Evolutionary conservation across 208 protist genomes (phyloP).

Genomic region (Lotmaria passim): DNA sequence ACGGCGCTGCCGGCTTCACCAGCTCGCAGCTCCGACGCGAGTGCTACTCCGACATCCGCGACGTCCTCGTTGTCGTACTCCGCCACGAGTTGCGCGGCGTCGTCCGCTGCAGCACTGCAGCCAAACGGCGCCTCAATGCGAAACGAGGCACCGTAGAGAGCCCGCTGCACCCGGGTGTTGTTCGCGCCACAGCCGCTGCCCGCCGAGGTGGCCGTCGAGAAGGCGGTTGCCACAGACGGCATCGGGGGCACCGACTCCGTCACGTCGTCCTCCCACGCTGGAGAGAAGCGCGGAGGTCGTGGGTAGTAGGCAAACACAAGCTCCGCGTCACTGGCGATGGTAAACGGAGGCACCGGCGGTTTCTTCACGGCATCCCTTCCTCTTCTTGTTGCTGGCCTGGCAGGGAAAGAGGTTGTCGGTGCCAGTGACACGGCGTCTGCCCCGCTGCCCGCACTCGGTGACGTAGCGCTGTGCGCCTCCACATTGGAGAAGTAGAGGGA

Average conservation of each 20-base stretch:
- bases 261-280: conserved; percentile 48
- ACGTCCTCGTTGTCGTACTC: conserved; percentile 30
- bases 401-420: neutral
- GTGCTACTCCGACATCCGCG: neutral
- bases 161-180: too few species aligned
- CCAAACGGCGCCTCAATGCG: conserved; percentile 24
- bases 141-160: neutral
- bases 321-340: neutral
- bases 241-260: conserved; percentile 34
- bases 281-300: conserved; percentile 38
- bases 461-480: conserved; percentile 7
- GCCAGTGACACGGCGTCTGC: neutral
- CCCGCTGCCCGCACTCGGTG: too few species aligned
- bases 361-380: too few species aligned
- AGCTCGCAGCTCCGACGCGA: conserved; percentile 33
- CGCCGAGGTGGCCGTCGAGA: neutral
- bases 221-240: neutral
- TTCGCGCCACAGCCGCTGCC: too few species aligned
- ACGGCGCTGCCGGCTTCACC: too few species aligned
- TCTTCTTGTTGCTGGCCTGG: neutral
- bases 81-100: conserved; percentile 6
- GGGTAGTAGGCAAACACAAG: conserved; percentile 37
- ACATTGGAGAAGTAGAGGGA: conserved; percentile 30
- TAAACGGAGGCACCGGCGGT: neutral
- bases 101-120: neutral